phyloP scores from a whole-genome alignment of 2,329 filamentous ascomycete genomes.

The Coniosporium uncinatum region DNA sequence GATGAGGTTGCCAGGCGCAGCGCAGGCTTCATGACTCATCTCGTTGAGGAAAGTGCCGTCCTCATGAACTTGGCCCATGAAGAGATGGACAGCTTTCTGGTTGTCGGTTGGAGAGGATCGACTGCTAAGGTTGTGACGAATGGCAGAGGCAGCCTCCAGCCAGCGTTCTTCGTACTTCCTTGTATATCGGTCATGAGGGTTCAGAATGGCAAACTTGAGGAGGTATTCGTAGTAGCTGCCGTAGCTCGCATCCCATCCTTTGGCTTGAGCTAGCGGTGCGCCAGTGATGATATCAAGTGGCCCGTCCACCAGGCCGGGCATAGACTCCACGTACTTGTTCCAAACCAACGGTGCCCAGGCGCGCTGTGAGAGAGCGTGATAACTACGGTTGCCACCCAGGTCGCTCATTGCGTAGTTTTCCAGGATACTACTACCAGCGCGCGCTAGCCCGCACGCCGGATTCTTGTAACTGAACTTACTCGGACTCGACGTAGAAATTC shows the following conservation, averaged over 20 bases:
- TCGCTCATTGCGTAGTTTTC: conserved; percentile 34
- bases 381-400: conserved; percentile 30
- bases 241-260: conserved; percentile 36
- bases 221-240: conserved; percentile 37
- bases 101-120: conserved; percentile 24
- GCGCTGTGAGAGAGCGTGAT: conserved; percentile 31
- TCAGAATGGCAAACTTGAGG: conserved; percentile 29
- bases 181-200: conserved; percentile 25
- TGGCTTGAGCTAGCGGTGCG: conserved; percentile 25
- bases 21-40: conserved; percentile 30
- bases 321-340: conserved; percentile 29
- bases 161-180: conserved; percentile 23
- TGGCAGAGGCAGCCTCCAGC: conserved; percentile 23
- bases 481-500: conserved; percentile 18
- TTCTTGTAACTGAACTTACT: conserved; percentile 22
- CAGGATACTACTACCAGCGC: conserved; percentile 35
- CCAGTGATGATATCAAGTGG: conserved; percentile 36
- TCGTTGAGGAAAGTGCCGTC: conserved; percentile 25
- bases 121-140: conserved; percentile 24
- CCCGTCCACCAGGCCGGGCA: conserved; percentile 31
- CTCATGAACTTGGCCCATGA: conserved; percentile 24
- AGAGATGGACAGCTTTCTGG: conserved; percentile 29
- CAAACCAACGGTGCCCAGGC: conserved; percentile 39
- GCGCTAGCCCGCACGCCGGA: conserved; percentile 30
- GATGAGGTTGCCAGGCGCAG: conserved; percentile 29